These are phyloP conservation scores for Kalanchoe fedtschenkoi DNA, from an alignment of 164 flowering plant species.

Conservation along the genomic window DNA sequence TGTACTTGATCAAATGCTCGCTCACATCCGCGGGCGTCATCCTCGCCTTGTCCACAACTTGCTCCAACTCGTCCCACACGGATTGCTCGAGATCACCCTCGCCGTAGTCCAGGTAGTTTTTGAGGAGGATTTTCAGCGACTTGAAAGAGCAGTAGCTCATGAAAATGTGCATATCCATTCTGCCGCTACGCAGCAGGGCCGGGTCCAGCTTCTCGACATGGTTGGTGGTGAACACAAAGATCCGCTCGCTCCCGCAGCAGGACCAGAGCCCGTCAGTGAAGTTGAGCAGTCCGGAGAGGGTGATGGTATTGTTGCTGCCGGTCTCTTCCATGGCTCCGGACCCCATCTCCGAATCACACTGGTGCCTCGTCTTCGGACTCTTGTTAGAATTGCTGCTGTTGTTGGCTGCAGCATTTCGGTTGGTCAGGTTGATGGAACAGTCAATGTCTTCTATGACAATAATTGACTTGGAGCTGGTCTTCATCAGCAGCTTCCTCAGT, in stretches of 20 bases:
- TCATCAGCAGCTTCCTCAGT: conserved; percentile 5
- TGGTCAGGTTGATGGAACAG: conserved; percentile 5
- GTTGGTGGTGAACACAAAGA: conserved; percentile 89
- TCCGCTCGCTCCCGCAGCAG: conserved; percentile 83
- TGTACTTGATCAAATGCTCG: conserved; percentile 69
- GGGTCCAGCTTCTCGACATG: conserved; percentile 83
- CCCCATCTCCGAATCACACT: neutral
- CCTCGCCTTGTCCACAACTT: conserved; percentile 40
- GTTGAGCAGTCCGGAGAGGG: conserved; percentile 78
- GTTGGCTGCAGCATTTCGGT: too few species aligned
- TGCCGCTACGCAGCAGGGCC: conserved; percentile 71
- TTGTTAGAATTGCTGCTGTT: neutral
- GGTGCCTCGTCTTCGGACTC: neutral
- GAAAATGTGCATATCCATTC: conserved; percentile 84
- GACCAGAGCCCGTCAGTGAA: conserved; percentile 94
- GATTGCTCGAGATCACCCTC: conserved; percentile 26
- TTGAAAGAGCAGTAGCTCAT: conserved; percentile 60
- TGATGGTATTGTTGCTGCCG: conserved; percentile 43
- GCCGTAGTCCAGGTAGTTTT: conserved; percentile 47
- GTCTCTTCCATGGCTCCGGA: conserved; percentile 12
- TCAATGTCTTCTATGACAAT: conserved; percentile 7
- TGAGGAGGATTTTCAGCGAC: conserved; percentile 54
- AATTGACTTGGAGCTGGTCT: conserved; percentile 8
- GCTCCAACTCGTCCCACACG: conserved; percentile 25
- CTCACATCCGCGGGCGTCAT: conserved; percentile 92